Evolutionary conservation across 306 rosid species (phyloP), one percentile per base, ranked within the genome.

Genomic region (Alnus glutinosa): DNA sequence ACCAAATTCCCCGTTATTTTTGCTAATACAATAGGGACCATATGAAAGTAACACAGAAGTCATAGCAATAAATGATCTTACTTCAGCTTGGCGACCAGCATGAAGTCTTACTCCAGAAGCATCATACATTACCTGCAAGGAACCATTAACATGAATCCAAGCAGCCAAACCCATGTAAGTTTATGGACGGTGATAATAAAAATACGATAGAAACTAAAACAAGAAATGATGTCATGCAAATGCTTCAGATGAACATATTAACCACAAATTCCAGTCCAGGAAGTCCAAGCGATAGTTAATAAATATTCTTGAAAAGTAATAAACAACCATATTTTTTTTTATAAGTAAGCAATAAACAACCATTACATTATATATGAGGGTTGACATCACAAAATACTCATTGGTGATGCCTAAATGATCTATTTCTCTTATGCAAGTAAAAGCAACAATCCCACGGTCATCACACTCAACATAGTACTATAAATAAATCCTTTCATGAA

Each of bases 11-110:
- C 10, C 47, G 2, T 64, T 6, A 36, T 37, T 36, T 15, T 64
- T 36, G 47, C 11, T 13, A 64, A 28, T 8, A 76, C 75, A 78
- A 9, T 57, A 74, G 28, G 59, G 46, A 62, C 42, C 30, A 39
- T 42, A 72, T 55, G 51, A 52, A 78, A 23, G 67, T 48, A 2
- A 28, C 55, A 62, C 52, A 57, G 10, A 55, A 11, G 55, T 18
- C 15, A 14, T 9, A 44, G 62, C 28, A 74, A 57, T 36, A 23
- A 13, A 47, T 74, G 62, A 81, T 74, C 87, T 89, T 86, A 95
- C 98, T 88, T 95, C 98, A 52, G 98, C 98, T 79, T 95, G 98
- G 36, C 89, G 95, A 83, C 98, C 94, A 11, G 98, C 98, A 86
- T 95, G 98, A 83, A 91, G 96, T 86, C 98, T 91, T 62, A 95